A percentile compares a stretch with the other conserved stretches of the same genome.
phyloP scores from a whole-genome alignment of 2,329 filamentous ascomycete species.

The Sporothrix brasiliensis region DNA sequence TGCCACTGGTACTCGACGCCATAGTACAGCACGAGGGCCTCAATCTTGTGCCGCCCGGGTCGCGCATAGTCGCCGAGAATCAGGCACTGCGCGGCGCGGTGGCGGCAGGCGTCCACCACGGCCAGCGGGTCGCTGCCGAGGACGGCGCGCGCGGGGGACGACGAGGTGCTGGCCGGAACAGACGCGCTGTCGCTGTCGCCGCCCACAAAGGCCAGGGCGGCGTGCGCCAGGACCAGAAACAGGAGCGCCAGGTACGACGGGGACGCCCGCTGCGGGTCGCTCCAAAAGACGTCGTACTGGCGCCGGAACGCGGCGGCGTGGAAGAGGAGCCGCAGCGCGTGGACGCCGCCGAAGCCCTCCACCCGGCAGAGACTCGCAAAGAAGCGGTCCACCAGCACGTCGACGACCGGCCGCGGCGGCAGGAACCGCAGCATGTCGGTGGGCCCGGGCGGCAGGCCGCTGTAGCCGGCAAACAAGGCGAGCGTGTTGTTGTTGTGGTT shows the following conservation, averaged over 20 bases:
- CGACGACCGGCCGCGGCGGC: slow-evolving; percentile 36
- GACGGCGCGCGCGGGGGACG: slow-evolving; percentile 33
- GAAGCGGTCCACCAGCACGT: slow-evolving; percentile 39
- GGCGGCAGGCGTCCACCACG: slow-evolving; percentile 38
- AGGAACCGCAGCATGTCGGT: slow-evolving; percentile 35
- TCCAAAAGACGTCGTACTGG: slow-evolving; percentile 42
- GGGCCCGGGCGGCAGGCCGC: slow-evolving; percentile 36
- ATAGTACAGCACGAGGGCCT: slow-evolving; percentile 41
- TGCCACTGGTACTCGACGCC: slow-evolving; percentile 38
- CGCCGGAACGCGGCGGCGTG: slow-evolving; percentile 40
- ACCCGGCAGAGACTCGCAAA: slow-evolving; percentile 38
- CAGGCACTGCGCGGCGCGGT: slow-evolving; percentile 40
- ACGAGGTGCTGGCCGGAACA: too few relatives aligned
- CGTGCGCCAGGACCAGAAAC: slow-evolving; percentile 41
- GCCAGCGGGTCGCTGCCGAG: slow-evolving; percentile 35
- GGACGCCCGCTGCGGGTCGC: slow-evolving; percentile 29
- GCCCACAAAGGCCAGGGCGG: slow-evolving; percentile 39
- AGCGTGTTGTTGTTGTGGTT: background rate
- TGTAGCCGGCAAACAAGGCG: slow-evolving; percentile 27
- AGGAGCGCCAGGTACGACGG: slow-evolving; percentile 41
- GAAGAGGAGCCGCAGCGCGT: slow-evolving; percentile 38
- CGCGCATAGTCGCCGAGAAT: slow-evolving; percentile 42
- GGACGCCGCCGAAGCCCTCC: slow-evolving; percentile 26
- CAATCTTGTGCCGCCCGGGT: slow-evolving; percentile 39
- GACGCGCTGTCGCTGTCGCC: slow-evolving; percentile 27